These are phyloP conservation scores for Firmiana major DNA, from an alignment of 345 rosid species.

Conservation along the genomic window DNA sequence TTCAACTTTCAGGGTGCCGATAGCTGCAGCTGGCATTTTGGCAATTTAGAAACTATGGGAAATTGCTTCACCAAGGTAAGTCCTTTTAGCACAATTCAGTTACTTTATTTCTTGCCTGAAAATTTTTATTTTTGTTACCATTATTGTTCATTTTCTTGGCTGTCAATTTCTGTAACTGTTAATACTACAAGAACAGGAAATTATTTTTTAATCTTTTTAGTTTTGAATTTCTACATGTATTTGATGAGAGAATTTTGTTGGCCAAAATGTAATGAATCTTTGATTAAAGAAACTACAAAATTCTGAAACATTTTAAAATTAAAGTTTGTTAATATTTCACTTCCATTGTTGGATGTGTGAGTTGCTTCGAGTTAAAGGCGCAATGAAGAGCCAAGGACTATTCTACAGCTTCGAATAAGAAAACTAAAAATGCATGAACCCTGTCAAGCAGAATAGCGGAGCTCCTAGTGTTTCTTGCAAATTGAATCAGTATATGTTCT, in stretches of 20 bases:
- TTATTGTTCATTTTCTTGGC: neutral
- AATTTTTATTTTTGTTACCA: neutral
- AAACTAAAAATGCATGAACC: neutral
- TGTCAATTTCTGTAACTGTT: neutral
- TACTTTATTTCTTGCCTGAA: neutral
- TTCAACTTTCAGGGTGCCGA: conserved; percentile 13
- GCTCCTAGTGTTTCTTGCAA: neutral
- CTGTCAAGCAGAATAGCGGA: neutral
- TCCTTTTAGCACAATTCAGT: neutral
- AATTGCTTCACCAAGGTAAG: conserved; percentile 43
- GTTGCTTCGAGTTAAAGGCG: neutral
- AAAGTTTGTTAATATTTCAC: neutral
- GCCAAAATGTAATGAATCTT: neutral
- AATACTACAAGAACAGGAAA: neutral
- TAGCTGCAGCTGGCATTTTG: neutral
- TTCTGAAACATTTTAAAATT: neutral
- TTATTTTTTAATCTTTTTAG: neutral
- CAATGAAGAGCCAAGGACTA: no score
- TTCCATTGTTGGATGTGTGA: neutral
- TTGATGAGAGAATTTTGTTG: neutral
- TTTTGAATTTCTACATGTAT: neutral
- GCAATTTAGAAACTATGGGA: conserved; percentile 41
- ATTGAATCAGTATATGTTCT: neutral
- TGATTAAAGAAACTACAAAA: neutral
- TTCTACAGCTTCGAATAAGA: neutral